Evolutionary conservation across 2,329 filamentous ascomycete genomes (phyloP).

Genomic region (Onygenales sp.): DNA sequence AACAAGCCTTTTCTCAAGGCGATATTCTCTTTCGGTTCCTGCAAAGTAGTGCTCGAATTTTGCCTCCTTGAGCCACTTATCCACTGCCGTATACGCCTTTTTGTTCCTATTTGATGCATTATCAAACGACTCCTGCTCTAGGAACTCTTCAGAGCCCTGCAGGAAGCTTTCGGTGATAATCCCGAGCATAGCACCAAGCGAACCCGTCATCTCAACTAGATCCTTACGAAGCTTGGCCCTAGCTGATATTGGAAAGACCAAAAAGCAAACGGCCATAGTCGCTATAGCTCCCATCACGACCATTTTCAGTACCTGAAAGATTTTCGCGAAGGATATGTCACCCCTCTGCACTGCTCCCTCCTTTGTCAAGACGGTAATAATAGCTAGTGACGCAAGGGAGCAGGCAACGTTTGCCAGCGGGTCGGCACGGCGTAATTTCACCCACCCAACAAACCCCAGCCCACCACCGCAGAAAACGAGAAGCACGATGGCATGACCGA

Average conservation of each 20-base stretch:
- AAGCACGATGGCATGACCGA: conserved; percentile 72
- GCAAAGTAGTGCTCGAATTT: conserved; percentile 81
- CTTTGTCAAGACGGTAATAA: conserved; percentile 84
- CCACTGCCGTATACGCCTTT: conserved; percentile 58
- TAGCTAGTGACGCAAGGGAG: conserved; percentile 76
- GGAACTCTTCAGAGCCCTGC: conserved; percentile 68
- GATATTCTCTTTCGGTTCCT: conserved; percentile 70
- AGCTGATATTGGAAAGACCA: conserved; percentile 71
- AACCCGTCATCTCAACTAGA: conserved; percentile 62
- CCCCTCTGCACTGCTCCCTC: conserved; percentile 79
- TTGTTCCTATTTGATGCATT: conserved; percentile 55
- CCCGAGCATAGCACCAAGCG: conserved; percentile 70
- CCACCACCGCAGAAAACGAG: conserved; percentile 78
- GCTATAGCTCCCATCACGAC: conserved; percentile 66
- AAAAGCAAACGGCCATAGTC: conserved; percentile 63
- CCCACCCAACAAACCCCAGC: conserved; percentile 79
- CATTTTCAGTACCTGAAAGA: conserved; percentile 75
- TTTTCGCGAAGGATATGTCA: conserved; percentile 71
- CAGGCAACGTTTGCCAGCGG: conserved; percentile 76
- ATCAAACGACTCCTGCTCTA: conserved; percentile 57
- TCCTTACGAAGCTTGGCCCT: conserved; percentile 62
- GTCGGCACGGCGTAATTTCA: conserved; percentile 68
- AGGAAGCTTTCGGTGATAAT: conserved; percentile 77
- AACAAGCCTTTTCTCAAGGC: conserved; percentile 67
- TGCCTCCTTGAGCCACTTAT: conserved; percentile 70